These are phyloP conservation scores for Daldinia vernicosa DNA, from an alignment of 495 filamentous ascomycete genomes.

Conservation along the genomic window DNA sequence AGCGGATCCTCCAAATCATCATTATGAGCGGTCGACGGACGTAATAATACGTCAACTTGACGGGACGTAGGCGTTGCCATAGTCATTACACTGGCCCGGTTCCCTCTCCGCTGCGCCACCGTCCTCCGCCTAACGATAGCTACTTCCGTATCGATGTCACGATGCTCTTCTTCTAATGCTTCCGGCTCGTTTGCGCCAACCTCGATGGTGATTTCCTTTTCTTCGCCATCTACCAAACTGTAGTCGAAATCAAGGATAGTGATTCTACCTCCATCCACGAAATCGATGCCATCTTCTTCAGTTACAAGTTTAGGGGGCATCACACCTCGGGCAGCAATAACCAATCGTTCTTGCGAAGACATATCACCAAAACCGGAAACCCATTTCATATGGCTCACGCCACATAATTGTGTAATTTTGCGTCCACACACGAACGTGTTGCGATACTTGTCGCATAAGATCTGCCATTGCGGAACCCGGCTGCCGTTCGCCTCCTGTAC, in stretches of 20 bases:
- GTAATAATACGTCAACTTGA: conserved; percentile 58
- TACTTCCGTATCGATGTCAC: conserved; percentile 82
- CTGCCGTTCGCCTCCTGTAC: conserved; percentile 48
- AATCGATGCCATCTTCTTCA: conserved; percentile 76
- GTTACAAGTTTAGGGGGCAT: conserved; percentile 64
- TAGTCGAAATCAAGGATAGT: conserved; percentile 80
- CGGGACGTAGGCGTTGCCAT: conserved; percentile 44
- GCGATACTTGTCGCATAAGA: conserved; percentile 70
- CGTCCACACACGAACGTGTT: conserved; percentile 70
- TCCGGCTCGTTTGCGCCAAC: conserved; percentile 76
- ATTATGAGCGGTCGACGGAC: conserved; percentile 50
- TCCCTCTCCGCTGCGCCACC: conserved; percentile 63
- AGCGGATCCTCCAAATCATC: conserved; percentile 55
- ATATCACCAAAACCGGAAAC: conserved; percentile 60
- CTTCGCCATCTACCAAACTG: conserved; percentile 61
- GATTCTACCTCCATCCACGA: conserved; percentile 85
- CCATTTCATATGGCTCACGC: conserved; percentile 69
- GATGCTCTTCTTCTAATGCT: conserved; percentile 74
- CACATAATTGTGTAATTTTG: conserved; percentile 63
- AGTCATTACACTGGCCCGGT: conserved; percentile 50
- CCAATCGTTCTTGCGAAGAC: conserved; percentile 66
- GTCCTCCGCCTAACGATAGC: conserved; percentile 82
- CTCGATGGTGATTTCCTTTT: conserved; percentile 71
- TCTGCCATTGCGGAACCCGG: conserved; percentile 71
- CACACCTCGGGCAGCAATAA: conserved; percentile 80